These are phyloP conservation scores for Cutaneotrichosporon daszewskae DNA, from an alignment of 1,284 basidiomycete genomes.

Conservation along the genomic window DNA sequence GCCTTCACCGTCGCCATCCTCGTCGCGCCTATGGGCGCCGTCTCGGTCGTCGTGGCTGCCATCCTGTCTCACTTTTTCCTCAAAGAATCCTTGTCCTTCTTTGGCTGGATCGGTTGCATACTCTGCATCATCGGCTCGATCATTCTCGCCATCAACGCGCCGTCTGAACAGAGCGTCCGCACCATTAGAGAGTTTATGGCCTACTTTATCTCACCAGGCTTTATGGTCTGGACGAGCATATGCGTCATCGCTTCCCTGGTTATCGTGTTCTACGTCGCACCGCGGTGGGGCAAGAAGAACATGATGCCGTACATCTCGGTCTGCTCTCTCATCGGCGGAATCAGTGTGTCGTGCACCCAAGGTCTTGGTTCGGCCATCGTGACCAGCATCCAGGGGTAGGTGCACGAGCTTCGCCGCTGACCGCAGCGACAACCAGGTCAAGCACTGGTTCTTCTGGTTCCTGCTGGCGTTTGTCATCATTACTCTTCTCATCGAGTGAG, in stretches of 20 bases:
- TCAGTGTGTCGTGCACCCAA: constrained; percentile 91
- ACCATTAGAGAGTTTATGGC: constrained; percentile 73
- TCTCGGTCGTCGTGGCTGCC: constrained; percentile 93
- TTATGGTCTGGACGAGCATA: constrained; percentile 64
- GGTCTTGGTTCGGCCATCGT: constrained; percentile 90
- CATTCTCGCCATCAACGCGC: constrained; percentile 63
- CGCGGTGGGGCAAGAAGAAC: constrained; percentile 77
- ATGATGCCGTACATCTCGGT: constrained; percentile 95
- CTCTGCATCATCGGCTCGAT: constrained; percentile 75
- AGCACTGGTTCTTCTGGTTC: constrained; percentile 77
- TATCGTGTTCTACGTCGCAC: constrained; percentile 40
- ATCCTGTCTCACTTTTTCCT: constrained; percentile 89
- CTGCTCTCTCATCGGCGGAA: constrained; percentile 93
- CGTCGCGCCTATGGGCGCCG: constrained; percentile 74
- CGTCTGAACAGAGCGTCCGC: constrained; percentile 70
- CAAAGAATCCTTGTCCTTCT: constrained; percentile 69
- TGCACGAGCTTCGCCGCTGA: constrained; percentile 31
- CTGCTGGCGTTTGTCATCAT: constrained; percentile 75
- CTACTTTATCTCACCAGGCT: constrained; percentile 80
- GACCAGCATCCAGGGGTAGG: constrained; percentile 58
- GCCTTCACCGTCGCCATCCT: constrained; percentile 40
- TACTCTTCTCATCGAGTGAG: constrained; percentile 56
- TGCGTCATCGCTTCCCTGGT: constrained; percentile 30
- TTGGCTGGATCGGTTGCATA: constrained; percentile 83
- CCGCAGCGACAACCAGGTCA: constrained; percentile 47